Evolutionary conservation across 495 filamentous ascomycete species (phyloP), one percentile per base, ranked within the genome.

Genomic region (Lepidopterella palustris): DNA sequence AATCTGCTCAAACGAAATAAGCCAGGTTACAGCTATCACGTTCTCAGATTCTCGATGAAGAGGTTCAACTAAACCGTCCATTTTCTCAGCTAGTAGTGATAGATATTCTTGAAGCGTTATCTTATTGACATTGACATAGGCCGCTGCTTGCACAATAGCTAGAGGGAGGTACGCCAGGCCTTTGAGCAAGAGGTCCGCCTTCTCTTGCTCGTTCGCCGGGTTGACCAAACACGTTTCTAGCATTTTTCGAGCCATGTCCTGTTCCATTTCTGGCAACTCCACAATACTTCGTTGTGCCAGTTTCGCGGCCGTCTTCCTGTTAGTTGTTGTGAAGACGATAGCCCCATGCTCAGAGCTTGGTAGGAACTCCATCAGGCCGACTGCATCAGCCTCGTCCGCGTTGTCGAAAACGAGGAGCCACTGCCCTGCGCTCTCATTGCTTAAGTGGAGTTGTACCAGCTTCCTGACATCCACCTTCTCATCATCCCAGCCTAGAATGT

Each of bases 261-360:
- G 50, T 24, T 15, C 27, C 56, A 59, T 59, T 18, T 57, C 25
- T 15, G 10, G 10, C 15, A 59, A 15, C 24, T 57, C 50, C n/a
- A 59, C 24, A 25, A 57, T 27, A 28, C 27, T 57, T 57, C 18
- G 15, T 35, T 6, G 51, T 18, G 56, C 23, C 13, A 59, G 28
- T n/a, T 40, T 60, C 15, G 10, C 27, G 15, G 58, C 58, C 5
- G 68, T 80, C 45, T 66, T 72, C 0, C 75, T 58, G 60, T 74
- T 77, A 35, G 78, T 76, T 4, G 80, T 82, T 20, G 80, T 82
- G 66, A 82, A 76, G 29, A 83, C 72, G 24, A 83, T 68, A 8
- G 73, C 76, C n/a, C 55, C 55, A 11, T 45, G 23, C 15, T 45
- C 24, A n/a, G n/a, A 25, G 10, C 28, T 15, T 18, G 58, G 58